Percentiles rank a stretch among this genome's conserved stretches.
Evolutionary conservation across 495 filamentous ascomycete genomes (phyloP).

Genomic region (Aspergillus leporis): DNA sequence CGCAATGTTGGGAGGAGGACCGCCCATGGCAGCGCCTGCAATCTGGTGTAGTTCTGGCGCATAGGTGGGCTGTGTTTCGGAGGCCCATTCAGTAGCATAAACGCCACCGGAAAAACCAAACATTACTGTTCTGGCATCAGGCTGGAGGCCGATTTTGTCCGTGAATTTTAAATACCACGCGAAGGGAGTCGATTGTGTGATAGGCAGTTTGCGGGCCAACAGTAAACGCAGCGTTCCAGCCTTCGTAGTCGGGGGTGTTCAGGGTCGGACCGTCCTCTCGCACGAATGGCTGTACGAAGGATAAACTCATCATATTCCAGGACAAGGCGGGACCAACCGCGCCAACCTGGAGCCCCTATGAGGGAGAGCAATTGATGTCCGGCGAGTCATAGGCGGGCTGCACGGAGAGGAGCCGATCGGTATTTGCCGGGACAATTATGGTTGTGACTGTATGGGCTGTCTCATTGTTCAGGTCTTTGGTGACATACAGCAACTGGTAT

Average conservation of each 20-base stretch:
- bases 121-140: slow-evolving; percentile 30
- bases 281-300: neutral
- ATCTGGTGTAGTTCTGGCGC: slow-evolving; percentile 37
- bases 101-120: slow-evolving; percentile 53
- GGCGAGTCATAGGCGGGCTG: slow-evolving; percentile 45
- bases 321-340: neutral
- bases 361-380: slow-evolving; percentile 28
- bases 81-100: slow-evolving; percentile 47
- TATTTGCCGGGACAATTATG: slow-evolving; percentile 10
- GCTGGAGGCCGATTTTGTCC: neutral
- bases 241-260: slow-evolving; percentile 46
- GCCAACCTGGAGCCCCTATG: slow-evolving; percentile 16
- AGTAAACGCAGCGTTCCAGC: slow-evolving; percentile 38
- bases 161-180: slow-evolving; percentile 33
- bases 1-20: slow-evolving; percentile 6
- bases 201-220: slow-evolving; percentile 40
- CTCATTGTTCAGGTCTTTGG: neutral
- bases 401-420: slow-evolving; percentile 33
- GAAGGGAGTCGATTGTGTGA: slow-evolving; percentile 47
- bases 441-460: slow-evolving; percentile 12
- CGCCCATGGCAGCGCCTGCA: slow-evolving; percentile 10
- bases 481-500: neutral
- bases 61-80: slow-evolving; percentile 44
- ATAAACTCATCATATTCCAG: slow-evolving; percentile 1
- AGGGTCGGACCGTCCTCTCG: neutral